Base-by-base conservation (phyloP, 2,329 filamentous ascomycete species). In the Sclerotinia subarctica region DNA sequence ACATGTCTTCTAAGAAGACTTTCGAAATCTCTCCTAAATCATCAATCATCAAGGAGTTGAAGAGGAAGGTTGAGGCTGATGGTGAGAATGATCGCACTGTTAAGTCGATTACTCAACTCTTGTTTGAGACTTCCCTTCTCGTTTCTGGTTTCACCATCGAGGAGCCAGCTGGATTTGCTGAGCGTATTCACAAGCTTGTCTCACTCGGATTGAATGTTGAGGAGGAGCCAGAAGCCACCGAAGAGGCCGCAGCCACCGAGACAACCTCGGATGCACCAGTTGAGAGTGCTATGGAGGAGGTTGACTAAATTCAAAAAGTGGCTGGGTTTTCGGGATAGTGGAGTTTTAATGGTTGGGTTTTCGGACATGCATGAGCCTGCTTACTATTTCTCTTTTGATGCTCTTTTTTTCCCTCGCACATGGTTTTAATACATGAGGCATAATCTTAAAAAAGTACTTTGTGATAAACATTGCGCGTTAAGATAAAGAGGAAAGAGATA, bases 1-100 rank as follows among this genome's bases (percentile, higher is more conserved):
- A 99, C 92, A 99, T 99, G 95, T 96, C 93, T 74, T 98, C 94
- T 81, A 99, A 99, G 94, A 99, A 99, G 93, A 99, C 95, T 44
- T 98, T 99, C 76, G 95, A 99, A 87, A 98, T 99, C 83, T 98
- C 95, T n/a, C 95, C 95, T 82, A 94, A 95, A 88, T 97, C 93
- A 77, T 80, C 93, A 74, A 99, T 99, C 83, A 89, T 99, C 86
- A 91, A 96, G 89, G 95, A 98, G 88, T 90, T 99, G 79, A 97
- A 96, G 92, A 93, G 91, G 85, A 99, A 99, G 93, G 93, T 98
- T 72, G 95, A 98, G 88, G 80, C 90, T 70, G 95, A 99, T 78
- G 95, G 95, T 73, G 94, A 97, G 91, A 94, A 94, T 81, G 95
- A 98, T 87, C 93, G 94, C 81, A 97, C 94, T 69, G 95, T 99